Conservation (phyloP, 164 flowering plant species). For the Warburgia ugandensis region DNA sequence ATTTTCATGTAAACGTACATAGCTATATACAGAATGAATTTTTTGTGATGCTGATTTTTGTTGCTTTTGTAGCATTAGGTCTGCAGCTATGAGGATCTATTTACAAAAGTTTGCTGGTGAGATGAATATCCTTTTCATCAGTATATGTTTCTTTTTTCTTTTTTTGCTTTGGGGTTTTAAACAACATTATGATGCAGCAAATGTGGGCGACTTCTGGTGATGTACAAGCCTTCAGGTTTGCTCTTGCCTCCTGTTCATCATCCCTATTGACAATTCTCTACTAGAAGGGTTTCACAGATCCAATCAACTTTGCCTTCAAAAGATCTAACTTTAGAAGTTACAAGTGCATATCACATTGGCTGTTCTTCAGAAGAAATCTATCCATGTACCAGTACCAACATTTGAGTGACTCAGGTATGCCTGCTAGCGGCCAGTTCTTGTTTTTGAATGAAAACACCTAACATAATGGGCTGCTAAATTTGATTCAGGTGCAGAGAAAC, state of each 20-base stretch:
- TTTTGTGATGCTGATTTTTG: neutral
- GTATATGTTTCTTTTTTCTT: neutral
- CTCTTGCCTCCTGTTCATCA: slow-evolving; percentile 73
- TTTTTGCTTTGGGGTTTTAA: no score
- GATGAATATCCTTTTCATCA: neutral
- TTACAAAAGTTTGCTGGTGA: slow-evolving; percentile 74
- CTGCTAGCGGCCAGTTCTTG: no score
- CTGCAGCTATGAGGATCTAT: slow-evolving; percentile 69
- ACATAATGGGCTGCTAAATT: no score
- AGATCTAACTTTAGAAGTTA: slow-evolving; percentile 25
- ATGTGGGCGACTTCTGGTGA: slow-evolving; percentile 53
- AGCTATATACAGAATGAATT: neutral
- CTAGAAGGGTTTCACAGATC: no score
- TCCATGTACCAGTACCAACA: slow-evolving; percentile 1
- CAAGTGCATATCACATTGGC: slow-evolving; percentile 52
- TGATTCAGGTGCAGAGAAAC: no score
- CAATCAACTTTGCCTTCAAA: slow-evolving; percentile 27
- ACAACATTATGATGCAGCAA: slow-evolving; percentile 46
- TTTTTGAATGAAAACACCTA: no score
- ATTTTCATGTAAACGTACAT: no score
- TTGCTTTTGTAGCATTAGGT: slow-evolving; percentile 69
- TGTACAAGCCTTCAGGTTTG: slow-evolving; percentile 54
- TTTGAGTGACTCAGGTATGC: slow-evolving; percentile 14
- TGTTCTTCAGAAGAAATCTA: slow-evolving; percentile 60
- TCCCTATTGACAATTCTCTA: slow-evolving; percentile 38